Conservation (phyloP, 1,284 basidiomycete species). For the Pseudozyma sp. region DNA sequence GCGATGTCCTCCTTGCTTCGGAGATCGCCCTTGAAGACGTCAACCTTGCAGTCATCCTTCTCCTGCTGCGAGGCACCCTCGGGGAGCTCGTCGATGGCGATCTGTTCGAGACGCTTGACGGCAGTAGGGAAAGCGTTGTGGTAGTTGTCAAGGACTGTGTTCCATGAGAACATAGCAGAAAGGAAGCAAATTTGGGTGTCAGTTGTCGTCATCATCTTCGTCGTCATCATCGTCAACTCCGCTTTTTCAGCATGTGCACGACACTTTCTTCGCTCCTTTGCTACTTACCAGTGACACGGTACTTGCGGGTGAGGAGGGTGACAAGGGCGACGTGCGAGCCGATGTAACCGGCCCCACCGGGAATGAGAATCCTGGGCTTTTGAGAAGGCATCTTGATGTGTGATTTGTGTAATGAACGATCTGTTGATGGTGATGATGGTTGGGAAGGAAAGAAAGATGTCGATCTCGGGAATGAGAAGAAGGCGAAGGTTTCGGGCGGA, state of each 20-base stretch:
- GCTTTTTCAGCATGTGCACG: not conserved
- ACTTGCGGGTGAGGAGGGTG: conserved; percentile 85
- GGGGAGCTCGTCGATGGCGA: conserved; percentile 79
- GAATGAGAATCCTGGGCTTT: conserved; percentile 66
- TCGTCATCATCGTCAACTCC: not conserved
- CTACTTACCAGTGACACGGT: conserved; percentile 76
- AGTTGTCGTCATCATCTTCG: not conserved
- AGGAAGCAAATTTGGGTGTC: conserved; percentile 4
- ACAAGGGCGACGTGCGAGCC: conserved; percentile 91
- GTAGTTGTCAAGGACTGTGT: conserved; percentile 71
- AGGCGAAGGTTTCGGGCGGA: not conserved
- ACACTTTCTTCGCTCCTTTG: not conserved
- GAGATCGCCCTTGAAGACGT: conserved; percentile 70
- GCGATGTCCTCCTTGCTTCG: conserved; percentile 58
- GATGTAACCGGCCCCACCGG: conserved; percentile 70
- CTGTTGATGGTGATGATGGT: conserved; percentile 8
- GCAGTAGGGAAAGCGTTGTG: conserved; percentile 87
- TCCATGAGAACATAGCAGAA: not conserved
- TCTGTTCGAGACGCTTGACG: conserved; percentile 79
- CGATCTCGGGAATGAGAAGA: conserved; percentile 4
- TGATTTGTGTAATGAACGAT: not conserved
- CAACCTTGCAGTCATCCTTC: conserved; percentile 82
- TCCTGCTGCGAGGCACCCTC: conserved; percentile 75
- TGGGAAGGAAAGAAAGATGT: conserved; percentile 1
- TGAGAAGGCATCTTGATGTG: conserved; percentile 33